Conservation (phyloP, 768 basidiomycete species). For the Tricholoma sp. region DNA sequence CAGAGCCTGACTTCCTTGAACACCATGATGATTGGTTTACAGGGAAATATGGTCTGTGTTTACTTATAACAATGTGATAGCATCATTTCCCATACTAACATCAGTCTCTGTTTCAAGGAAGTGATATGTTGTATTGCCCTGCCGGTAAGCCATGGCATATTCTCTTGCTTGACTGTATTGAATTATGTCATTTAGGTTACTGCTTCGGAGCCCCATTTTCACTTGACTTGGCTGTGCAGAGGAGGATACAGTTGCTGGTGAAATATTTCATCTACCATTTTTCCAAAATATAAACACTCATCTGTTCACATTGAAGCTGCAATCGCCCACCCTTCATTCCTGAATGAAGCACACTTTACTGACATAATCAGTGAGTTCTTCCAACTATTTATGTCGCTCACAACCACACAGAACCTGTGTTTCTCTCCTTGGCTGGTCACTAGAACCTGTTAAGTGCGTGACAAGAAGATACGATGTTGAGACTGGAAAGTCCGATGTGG, state of each 20-base stretch:
- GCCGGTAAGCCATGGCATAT: slow-evolving; percentile 31
- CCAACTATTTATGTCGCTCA: neutral
- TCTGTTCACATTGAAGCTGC: slow-evolving; percentile 31
- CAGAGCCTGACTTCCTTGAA: slow-evolving; percentile 12
- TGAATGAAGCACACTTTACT: slow-evolving; percentile 44
- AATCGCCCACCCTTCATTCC: slow-evolving; percentile 49
- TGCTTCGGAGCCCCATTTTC: slow-evolving; percentile 55
- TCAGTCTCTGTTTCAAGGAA: slow-evolving; percentile 6
- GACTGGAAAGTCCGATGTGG: no score
- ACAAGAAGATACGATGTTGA: no score
- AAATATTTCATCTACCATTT: slow-evolving; percentile 1
- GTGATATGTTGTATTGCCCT: slow-evolving; percentile 36
- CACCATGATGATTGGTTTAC: neutral
- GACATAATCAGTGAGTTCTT: slow-evolving; percentile 38
- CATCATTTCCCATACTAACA: neutral
- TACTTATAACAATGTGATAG: no score
- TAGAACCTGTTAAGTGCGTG: no score
- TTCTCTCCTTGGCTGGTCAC: slow-evolving; percentile 55
- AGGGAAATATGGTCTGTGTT: slow-evolving; percentile 28
- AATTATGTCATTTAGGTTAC: slow-evolving; percentile 34
- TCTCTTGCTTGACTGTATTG: neutral
- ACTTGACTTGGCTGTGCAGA: slow-evolving; percentile 38
- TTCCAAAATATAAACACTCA: no score
- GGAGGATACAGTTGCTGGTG: slow-evolving; percentile 48
- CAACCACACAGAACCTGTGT: slow-evolving; percentile 38